Evolutionary conservation across 176 grass and related monocot species (phyloP).

Genomic region (Ensete glaucum): DNA sequence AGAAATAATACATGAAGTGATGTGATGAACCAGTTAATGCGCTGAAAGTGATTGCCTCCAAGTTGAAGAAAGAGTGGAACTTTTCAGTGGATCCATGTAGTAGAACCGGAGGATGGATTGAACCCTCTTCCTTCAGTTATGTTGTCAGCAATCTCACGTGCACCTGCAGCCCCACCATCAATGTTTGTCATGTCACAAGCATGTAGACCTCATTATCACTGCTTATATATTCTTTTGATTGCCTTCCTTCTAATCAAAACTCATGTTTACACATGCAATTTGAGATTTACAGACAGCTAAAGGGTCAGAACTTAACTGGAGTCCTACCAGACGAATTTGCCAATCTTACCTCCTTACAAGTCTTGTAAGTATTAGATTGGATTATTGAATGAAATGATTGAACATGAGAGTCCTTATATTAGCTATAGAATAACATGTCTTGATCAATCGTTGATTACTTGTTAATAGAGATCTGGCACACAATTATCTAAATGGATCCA

Average conservation of each 20-base stretch:
- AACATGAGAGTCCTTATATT: background rate
- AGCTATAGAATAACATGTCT: background rate
- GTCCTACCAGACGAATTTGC: slow-evolving; percentile 20
- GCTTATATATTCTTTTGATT: background rate
- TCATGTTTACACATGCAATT: background rate
- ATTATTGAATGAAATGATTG: background rate
- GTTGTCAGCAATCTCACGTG: background rate
- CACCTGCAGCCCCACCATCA: background rate
- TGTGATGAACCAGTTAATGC: background rate
- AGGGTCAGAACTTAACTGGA: slow-evolving; percentile 13
- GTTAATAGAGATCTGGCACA: slow-evolving; percentile 8
- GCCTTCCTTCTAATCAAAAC: background rate
- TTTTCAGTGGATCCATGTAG: slow-evolving; percentile 10
- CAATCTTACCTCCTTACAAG: slow-evolving; percentile 9
- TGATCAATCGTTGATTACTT: background rate
- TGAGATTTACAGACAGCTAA: background rate
- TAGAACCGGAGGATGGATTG: background rate
- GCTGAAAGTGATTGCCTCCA: background rate
- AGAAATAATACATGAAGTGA: background rate
- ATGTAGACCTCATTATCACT: background rate
- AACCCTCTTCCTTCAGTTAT: background rate
- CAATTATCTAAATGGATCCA: slow-evolving; percentile 17
- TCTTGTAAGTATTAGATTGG: background rate
- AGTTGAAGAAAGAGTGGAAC: slow-evolving; percentile 4
- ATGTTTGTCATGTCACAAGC: background rate